Percentiles rank a stretch among this genome's conserved stretches.
Conservation (phyloP, 140 eudicot species). For the Erigeron philadelphicus region DNA sequence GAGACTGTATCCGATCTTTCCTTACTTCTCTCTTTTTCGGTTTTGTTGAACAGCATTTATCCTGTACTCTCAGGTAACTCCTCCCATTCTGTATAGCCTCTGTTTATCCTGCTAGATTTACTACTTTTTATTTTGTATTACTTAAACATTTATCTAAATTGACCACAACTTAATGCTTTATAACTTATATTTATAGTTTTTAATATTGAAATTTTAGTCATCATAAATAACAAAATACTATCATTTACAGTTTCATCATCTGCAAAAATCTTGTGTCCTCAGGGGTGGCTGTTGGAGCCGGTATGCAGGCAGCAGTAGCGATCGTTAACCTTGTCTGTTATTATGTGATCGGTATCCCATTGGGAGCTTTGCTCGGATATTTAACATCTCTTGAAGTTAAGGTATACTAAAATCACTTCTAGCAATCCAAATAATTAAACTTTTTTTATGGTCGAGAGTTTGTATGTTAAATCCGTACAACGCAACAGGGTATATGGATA, state of each 20-base stretch:
- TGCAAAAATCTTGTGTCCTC: background rate
- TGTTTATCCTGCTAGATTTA: no score
- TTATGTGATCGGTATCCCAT: conserved; percentile 60
- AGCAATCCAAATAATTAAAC: background rate
- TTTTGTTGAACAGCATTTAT: conserved; percentile 55
- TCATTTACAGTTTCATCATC: background rate
- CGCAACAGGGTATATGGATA: conserved; percentile 66
- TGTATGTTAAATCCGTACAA: background rate
- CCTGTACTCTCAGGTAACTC: conserved; percentile 68
- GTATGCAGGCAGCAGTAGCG: conserved; percentile 59
- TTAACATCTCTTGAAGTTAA: conserved; percentile 40
- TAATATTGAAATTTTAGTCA: no score
- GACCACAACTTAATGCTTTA: no score
- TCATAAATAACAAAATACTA: no score
- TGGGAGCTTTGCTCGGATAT: conserved; percentile 69
- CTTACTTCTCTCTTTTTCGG: conserved; percentile 47
- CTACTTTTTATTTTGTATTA: background rate
- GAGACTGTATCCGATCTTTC: conserved; percentile 50
- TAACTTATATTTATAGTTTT: no score
- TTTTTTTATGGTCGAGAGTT: background rate
- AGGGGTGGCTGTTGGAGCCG: conserved; percentile 62
- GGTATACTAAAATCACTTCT: conserved; percentile 25
- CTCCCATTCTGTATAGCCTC: background rate
- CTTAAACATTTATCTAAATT: no score
- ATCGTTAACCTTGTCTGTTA: conserved; percentile 49